Evolutionary conservation across 768 basidiomycete genomes (phyloP).

Genomic region (Termitomyces sp.): DNA sequence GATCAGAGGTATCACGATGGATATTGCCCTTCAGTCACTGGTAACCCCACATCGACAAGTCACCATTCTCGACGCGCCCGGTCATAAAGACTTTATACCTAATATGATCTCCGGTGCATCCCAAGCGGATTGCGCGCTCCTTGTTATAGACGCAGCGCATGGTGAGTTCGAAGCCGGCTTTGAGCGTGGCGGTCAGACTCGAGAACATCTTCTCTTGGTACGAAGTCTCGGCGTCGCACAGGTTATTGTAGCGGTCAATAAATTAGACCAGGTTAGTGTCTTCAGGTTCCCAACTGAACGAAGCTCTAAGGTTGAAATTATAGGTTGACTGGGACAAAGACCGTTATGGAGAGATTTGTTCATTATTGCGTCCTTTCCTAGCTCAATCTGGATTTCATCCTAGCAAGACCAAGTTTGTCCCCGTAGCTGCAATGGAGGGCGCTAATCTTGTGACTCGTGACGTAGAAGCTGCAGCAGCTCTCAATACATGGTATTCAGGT

Average conservation of each 20-base stretch:
- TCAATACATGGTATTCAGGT: slow-evolving; percentile 79
- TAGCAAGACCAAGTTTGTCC: slow-evolving; percentile 77
- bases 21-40: slow-evolving; percentile 82
- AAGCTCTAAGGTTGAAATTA: background rate
- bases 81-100: slow-evolving; percentile 96
- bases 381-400: slow-evolving; percentile 81
- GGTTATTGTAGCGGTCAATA: slow-evolving; percentile 90
- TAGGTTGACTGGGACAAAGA: slow-evolving; percentile 85
- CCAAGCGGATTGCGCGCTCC: slow-evolving; percentile 91
- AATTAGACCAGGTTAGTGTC: slow-evolving; percentile 78
- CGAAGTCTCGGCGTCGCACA: slow-evolving; percentile 90
- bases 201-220: slow-evolving; percentile 90
- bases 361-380: slow-evolving; percentile 72
- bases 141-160: slow-evolving; percentile 84
- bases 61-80: slow-evolving; percentile 95
- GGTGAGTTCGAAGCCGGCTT: slow-evolving; percentile 98
- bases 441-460: slow-evolving; percentile 66
- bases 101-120: slow-evolving; percentile 99
- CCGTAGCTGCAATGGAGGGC: slow-evolving; percentile 87
- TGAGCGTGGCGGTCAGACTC: slow-evolving; percentile 88
- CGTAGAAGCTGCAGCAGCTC: slow-evolving; percentile 35
- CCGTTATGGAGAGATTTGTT: slow-evolving; percentile 84
- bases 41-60: slow-evolving; percentile 70
- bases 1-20: slow-evolving; percentile 93
- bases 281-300: background rate